Percentiles rank a stretch among this genome's conserved stretches.
Evolutionary conservation across 108 stramenopile genomes (phyloP).

Genomic region (Schizochytrium sp.): DNA sequence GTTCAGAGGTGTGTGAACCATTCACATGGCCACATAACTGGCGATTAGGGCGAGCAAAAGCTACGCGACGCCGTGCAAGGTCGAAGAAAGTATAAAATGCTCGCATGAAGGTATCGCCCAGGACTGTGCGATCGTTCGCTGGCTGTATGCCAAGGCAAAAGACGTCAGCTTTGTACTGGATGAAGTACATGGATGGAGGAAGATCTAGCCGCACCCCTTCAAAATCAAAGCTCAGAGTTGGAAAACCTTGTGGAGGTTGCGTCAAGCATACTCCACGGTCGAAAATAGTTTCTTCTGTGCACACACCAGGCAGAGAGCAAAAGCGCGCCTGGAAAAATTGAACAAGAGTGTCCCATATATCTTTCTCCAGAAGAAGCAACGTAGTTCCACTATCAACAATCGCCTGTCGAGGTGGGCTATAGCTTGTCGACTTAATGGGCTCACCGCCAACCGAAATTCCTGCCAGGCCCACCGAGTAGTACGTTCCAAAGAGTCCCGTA

Average conservation of each 20-base stretch:
- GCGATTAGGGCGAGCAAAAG: slow-evolving; percentile 49
- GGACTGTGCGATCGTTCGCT: slow-evolving; percentile 45
- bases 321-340: slow-evolving; percentile 40
- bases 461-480: slow-evolving; percentile 45
- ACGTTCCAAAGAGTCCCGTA: slow-evolving; percentile 50
- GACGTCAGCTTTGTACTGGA: background rate
- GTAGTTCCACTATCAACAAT: slow-evolving; percentile 56
- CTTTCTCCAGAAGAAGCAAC: slow-evolving; percentile 27
- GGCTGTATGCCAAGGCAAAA: slow-evolving; percentile 60
- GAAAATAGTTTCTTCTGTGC: slow-evolving; percentile 30
- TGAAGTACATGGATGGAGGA: slow-evolving; percentile 47
- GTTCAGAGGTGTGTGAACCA: background rate
- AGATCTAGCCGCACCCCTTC: slow-evolving; percentile 40
- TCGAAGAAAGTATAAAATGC: slow-evolving; percentile 9
- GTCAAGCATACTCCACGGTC: slow-evolving; percentile 47
- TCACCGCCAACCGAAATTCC: slow-evolving; percentile 13
- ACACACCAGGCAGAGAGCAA: slow-evolving; percentile 24
- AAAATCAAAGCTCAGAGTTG: slow-evolving; percentile 24
- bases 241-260: background rate
- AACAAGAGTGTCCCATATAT: slow-evolving; percentile 18
- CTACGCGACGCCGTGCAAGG: slow-evolving; percentile 23
- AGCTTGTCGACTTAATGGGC: background rate
- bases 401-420: slow-evolving; percentile 4
- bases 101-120: slow-evolving; percentile 58
- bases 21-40: background rate